These are phyloP conservation scores for Ceratocystis destructans DNA, from an alignment of 2,329 filamentous ascomycete species.

Conservation along the genomic window DNA sequence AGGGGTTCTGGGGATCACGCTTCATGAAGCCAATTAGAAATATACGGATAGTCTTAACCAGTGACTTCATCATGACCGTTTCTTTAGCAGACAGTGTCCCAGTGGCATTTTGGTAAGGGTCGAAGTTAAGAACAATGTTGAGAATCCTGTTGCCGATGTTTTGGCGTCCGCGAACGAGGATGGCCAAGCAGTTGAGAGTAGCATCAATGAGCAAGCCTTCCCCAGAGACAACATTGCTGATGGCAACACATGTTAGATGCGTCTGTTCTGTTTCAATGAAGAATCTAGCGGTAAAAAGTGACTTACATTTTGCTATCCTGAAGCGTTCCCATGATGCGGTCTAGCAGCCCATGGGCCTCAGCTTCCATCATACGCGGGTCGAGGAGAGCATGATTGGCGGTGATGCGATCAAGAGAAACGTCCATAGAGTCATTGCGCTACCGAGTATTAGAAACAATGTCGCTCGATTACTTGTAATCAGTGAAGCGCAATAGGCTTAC, in stretches of 20 bases:
- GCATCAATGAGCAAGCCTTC: conserved; percentile 82
- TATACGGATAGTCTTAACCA: conserved; percentile 84
- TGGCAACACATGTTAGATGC: conserved; percentile 15
- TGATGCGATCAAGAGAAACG: conserved; percentile 74
- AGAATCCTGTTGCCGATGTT: conserved; percentile 74
- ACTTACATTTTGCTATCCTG: conserved; percentile 49
- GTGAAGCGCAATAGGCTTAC: conserved; percentile 37
- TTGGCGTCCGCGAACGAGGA: conserved; percentile 69
- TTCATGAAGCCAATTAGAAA: conserved; percentile 73
- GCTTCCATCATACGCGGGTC: conserved; percentile 74
- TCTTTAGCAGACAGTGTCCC: conserved; percentile 63
- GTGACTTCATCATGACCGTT: conserved; percentile 75
- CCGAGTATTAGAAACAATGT: conserved; percentile 14
- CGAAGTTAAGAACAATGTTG: conserved; percentile 76
- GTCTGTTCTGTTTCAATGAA: not conserved
- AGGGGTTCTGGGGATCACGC: conserved; percentile 66
- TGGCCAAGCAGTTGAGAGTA: conserved; percentile 75
- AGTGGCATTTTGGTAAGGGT: conserved; percentile 64
- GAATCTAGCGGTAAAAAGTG: too few relatives aligned
- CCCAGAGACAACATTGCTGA: conserved; percentile 32
- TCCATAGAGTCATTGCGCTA: conserved; percentile 45
- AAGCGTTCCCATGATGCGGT: conserved; percentile 70
- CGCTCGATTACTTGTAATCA: not conserved
- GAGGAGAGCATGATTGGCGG: conserved; percentile 67
- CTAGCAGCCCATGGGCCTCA: conserved; percentile 78